These are phyloP conservation scores for Gossypium armourianum DNA, from an alignment of 441 rosid genomes.

Conservation along the genomic window DNA sequence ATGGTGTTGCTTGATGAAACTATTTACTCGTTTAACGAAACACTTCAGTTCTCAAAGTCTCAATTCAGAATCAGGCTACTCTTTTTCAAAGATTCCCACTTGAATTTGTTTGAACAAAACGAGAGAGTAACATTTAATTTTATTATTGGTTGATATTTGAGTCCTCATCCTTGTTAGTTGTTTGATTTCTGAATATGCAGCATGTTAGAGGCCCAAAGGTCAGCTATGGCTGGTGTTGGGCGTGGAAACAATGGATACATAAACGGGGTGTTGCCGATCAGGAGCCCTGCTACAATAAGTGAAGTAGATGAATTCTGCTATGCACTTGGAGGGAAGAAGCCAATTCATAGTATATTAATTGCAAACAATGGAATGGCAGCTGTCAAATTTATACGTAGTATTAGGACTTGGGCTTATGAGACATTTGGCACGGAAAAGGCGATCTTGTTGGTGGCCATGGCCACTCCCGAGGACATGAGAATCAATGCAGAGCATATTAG, in stretches of 20 bases:
- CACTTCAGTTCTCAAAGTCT: background rate
- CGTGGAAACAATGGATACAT: slow-evolving; percentile 41
- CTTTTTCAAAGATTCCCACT: background rate
- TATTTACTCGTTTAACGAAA: background rate
- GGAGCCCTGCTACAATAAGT: slow-evolving; percentile 49
- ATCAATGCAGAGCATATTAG: slow-evolving; percentile 98
- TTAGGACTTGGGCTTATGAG: slow-evolving; percentile 96
- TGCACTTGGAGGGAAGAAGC: slow-evolving; percentile 74
- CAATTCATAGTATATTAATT: slow-evolving; percentile 80
- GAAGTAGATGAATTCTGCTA: slow-evolving; percentile 72
- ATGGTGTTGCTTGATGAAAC: slow-evolving; percentile 4
- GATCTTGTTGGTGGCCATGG: slow-evolving; percentile 92
- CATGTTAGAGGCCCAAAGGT: slow-evolving; percentile 47
- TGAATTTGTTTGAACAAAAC: background rate
- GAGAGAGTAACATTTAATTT: background rate
- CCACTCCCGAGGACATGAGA: slow-evolving; percentile 99
- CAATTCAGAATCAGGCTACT: slow-evolving; percentile 3
- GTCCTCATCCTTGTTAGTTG: background rate
- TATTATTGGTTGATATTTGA: background rate
- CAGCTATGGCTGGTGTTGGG: slow-evolving; percentile 33
- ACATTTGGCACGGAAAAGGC: slow-evolving; percentile 95
- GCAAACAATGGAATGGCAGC: slow-evolving; percentile 99
- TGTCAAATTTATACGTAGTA: slow-evolving; percentile 90
- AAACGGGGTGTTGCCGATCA: slow-evolving; percentile 42
- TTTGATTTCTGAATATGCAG: slow-evolving; percentile 32